A percentile compares a stretch with the other conserved stretches of the same genome.
Conservation (phyloP, 805 yeast species). For the Phaffomyces opuntiae region DNA sequence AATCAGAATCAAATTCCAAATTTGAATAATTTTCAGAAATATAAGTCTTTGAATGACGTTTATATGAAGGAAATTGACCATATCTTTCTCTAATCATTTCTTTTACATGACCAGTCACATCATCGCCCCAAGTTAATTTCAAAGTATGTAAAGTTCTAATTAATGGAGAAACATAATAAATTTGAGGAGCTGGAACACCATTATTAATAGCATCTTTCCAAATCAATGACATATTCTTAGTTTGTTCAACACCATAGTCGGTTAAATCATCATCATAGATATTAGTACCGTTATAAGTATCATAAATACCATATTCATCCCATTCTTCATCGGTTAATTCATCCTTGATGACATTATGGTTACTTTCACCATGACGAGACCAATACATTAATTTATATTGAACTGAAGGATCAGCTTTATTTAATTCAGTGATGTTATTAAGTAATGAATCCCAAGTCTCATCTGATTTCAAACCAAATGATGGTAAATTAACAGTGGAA, state of each 20-base stretch:
- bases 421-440: too few relatives aligned
- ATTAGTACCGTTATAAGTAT: constrained; percentile 1
- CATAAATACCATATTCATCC: constrained; percentile 1
- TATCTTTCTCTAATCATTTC: constrained; percentile 10
- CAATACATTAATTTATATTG: constrained; percentile 7
- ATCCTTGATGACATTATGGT: constrained; percentile 7
- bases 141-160: constrained; percentile 10
- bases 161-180: constrained; percentile 8
- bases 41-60: constrained; percentile 8
- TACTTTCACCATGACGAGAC: constrained; percentile 9
- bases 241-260: constrained; percentile 1
- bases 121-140: constrained; percentile 8
- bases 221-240: not conserved
- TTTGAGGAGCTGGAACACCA: constrained; percentile 5
- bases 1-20: constrained; percentile 4
- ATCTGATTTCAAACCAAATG: too few relatives aligned
- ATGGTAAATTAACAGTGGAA: not conserved
- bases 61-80: constrained; percentile 5
- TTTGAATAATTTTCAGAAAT: constrained; percentile 2
- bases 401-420: not conserved
- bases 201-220: constrained; percentile 3
- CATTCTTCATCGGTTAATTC: constrained; percentile 5
- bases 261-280: constrained; percentile 9
- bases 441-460: too few relatives aligned
- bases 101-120: not conserved